These are phyloP conservation scores for Trypanosoma vivax DNA, from an alignment of 208 protist species.

Conservation along the genomic window DNA sequence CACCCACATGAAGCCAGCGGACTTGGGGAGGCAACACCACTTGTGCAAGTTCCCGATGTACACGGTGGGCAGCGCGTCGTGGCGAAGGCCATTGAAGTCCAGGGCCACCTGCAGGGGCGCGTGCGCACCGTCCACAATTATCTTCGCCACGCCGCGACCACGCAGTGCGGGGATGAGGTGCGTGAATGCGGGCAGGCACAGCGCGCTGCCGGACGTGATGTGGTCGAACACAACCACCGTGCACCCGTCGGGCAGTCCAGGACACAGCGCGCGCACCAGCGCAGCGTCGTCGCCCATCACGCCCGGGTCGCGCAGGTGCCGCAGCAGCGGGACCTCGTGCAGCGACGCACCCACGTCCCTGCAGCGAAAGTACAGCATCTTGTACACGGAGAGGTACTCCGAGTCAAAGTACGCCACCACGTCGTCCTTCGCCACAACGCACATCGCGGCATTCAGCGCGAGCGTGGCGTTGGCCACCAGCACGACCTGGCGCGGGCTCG, in stretches of 20 bases:
- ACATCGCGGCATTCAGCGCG: constrained; percentile 82
- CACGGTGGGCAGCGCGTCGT: constrained; percentile 49
- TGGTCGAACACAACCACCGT: constrained; percentile 81
- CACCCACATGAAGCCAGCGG: constrained; percentile 85
- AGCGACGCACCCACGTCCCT: constrained; percentile 54
- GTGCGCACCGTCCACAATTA: constrained; percentile 90
- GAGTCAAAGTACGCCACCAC: constrained; percentile 77
- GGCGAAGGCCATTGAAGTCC: constrained; percentile 53
- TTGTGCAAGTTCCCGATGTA: constrained; percentile 90
- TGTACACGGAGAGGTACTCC: constrained; percentile 86
- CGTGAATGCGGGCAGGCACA: constrained; percentile 72
- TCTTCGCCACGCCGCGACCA: constrained; percentile 47
- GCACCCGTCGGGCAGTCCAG: constrained; percentile 59
- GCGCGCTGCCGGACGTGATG: constrained; percentile 81
- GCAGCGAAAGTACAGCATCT: constrained; percentile 85
- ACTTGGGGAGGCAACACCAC: constrained; percentile 85
- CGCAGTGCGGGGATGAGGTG: constrained; percentile 78
- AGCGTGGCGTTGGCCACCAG: constrained; percentile 88
- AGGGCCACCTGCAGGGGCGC: constrained; percentile 69
- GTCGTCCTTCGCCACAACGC: constrained; percentile 56
- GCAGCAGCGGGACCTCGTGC: constrained; percentile 59
- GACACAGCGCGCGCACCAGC: constrained; percentile 48
- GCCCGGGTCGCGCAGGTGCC: constrained; percentile 46
- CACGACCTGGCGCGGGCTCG: constrained; percentile 70
- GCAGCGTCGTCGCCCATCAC: constrained; percentile 63